Evolutionary conservation across 1,139 yeast species (phyloP), one percentile per base, ranked within the genome.

Genomic region (Saccharomyces hybrid): DNA sequence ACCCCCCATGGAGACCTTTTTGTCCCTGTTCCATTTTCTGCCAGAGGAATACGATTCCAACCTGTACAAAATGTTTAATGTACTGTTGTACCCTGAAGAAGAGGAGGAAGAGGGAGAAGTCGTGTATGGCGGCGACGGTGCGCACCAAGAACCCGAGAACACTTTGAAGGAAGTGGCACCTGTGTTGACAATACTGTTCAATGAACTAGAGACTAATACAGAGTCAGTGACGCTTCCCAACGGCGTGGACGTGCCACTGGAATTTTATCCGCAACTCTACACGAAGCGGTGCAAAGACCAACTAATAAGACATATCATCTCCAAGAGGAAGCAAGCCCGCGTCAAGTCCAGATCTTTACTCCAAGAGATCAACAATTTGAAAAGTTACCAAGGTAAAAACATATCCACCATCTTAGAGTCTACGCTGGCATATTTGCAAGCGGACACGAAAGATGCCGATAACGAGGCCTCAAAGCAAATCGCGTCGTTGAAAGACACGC

Each of bases 201-300:
- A 66, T 52, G 70, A 66, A 51, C 54, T 60, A 58, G 71, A 68
- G 46, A 66, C 61, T 26, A 53, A 58, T 26, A 60, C 63, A 0
- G 64, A 62, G 23, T 50, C 55, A 16, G 55, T 54, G n/a, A 34
- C 58, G 8, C 49, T 58, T 11, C 54, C 61, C 8, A 60, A 63
- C 16, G 70, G 70, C 7, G 68, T 67, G 1, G 65, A 66, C 19
- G 52, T 68, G 1, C 70, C 71, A 5, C 49, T 67, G 31, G 62
- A 64, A 54, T 68, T 68, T 51, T 68, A 67, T 48, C 71, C 71
- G 1, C 70, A 67, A 53, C 52, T 68, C 14, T 68, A 68, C 52
- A 62, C 67, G 2, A 62, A 61, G 49, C 54, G 55, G 11, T 60
- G 64, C 48, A 67, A 64, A 48, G 64, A 65, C 16, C 57, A 60